A percentile compares a stretch with the other conserved stretches of the same genome.
Evolutionary conservation across 441 rosid species (phyloP).

Genomic region (Gossypium gossypioides): DNA sequence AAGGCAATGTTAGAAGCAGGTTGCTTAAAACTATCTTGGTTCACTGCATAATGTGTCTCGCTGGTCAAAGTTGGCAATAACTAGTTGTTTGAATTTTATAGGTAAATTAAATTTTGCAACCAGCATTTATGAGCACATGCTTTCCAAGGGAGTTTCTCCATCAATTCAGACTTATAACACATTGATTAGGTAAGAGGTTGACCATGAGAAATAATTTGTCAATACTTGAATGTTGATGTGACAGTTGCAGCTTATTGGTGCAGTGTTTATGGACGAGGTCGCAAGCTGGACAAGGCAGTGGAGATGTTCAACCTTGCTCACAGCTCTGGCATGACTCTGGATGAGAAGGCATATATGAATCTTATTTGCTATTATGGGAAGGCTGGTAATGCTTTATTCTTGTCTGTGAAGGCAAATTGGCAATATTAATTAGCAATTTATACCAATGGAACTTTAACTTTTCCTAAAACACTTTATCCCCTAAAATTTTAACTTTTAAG

Average conservation of each 20-base stretch:
- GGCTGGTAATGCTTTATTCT: slow-evolving; percentile 45
- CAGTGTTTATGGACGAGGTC: slow-evolving; percentile 68
- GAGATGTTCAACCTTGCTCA: slow-evolving; percentile 46
- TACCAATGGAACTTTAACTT: neutral
- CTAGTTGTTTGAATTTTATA: slow-evolving; percentile 23
- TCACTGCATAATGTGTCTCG: neutral
- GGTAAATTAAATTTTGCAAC: slow-evolving; percentile 57
- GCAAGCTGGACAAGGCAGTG: slow-evolving; percentile 55
- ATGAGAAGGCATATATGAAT: slow-evolving; percentile 78
- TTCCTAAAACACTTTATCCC: neutral
- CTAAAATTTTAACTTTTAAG: neutral
- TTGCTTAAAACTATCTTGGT: slow-evolving; percentile 16
- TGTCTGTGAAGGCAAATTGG: neutral
- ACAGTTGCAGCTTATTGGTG: slow-evolving; percentile 14
- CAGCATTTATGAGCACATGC: slow-evolving; percentile 55
- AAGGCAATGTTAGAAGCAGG: slow-evolving; percentile 88
- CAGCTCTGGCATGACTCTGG: slow-evolving; percentile 38
- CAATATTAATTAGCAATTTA: neutral
- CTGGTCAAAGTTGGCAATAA: slow-evolving; percentile 15
- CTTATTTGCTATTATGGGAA: slow-evolving; percentile 57
- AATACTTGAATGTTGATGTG: slow-evolving; percentile 6
- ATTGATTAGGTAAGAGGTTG: slow-evolving; percentile 56
- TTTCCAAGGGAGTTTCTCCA: slow-evolving; percentile 39
- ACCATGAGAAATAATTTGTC: neutral
- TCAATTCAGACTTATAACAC: slow-evolving; percentile 69